phyloP scores from a whole-genome alignment of 192 early-diverging fungal species.

The Ambispora gerdemannii region DNA sequence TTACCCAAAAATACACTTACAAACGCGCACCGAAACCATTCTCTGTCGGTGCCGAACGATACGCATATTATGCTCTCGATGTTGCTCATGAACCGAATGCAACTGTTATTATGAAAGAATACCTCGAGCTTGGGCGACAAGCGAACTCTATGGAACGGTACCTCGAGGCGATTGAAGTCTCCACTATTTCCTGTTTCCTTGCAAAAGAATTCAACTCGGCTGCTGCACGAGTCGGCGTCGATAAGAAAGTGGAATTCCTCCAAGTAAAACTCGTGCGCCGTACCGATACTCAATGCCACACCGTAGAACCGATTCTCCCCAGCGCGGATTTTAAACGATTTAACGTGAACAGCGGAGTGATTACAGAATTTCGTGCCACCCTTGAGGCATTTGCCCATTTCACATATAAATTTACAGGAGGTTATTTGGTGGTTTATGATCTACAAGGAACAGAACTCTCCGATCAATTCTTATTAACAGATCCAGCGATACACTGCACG shows the following conservation, averaged over 20 bases:
- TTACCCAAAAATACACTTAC: neutral
- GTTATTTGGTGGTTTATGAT: constrained; percentile 23
- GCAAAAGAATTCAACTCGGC: neutral
- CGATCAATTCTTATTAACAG: constrained; percentile 14
- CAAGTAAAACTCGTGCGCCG: neutral
- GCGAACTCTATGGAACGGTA: constrained; percentile 8
- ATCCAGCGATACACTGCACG: constrained; percentile 22
- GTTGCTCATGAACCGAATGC: too few species aligned
- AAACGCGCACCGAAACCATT: constrained; percentile 6
- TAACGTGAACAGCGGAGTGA: constrained; percentile 17
- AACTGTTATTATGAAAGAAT: constrained; percentile 14
- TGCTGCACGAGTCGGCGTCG: neutral
- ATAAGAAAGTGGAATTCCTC: constrained; percentile 6
- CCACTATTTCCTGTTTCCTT: constrained; percentile 6
- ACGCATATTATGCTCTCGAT: constrained; percentile 22
- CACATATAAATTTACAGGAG: constrained; percentile 8
- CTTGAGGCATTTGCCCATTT: constrained; percentile 24
- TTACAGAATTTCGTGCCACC: neutral
- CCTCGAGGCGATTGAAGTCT: constrained; percentile 9
- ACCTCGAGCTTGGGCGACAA: neutral
- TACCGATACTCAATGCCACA: neutral
- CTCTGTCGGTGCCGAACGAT: constrained; percentile 17
- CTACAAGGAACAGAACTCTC: constrained; percentile 14
- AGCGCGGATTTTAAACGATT: constrained; percentile 18
- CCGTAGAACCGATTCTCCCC: neutral